Conservation (phyloP, 2,329 filamentous ascomycete genomes). For the Ophiostoma tasmaniense region DNA sequence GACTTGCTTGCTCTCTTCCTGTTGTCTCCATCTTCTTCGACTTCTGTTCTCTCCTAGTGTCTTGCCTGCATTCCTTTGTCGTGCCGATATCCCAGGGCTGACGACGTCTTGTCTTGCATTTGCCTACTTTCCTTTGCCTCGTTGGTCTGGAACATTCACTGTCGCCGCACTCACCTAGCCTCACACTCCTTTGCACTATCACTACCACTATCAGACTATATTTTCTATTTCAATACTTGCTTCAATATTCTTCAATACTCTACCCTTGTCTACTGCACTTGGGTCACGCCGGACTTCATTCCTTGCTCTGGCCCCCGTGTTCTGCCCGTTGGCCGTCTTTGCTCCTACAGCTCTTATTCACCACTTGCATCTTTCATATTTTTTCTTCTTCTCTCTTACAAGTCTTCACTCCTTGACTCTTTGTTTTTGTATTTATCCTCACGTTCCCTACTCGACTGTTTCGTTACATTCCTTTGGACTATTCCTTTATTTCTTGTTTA, state of each 20-base stretch:
- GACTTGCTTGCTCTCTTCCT: neutral
- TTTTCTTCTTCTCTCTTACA: neutral
- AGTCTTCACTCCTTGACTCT: neutral
- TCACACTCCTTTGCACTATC: slow-evolving; percentile 8
- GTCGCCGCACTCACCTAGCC: neutral
- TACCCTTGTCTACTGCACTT: neutral
- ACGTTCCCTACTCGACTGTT: slow-evolving; percentile 6
- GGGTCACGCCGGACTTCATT: slow-evolving; percentile 5
- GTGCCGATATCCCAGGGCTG: slow-evolving; percentile 6
- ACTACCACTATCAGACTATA: neutral
- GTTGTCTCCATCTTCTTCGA: neutral
- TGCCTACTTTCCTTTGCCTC: neutral
- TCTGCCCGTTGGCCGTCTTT: neutral
- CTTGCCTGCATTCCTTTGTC: slow-evolving; percentile 10
- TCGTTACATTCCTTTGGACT: neutral
- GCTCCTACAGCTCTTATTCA: neutral
- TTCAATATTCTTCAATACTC: neutral
- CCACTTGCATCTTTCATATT: neutral
- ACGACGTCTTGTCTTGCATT: slow-evolving; percentile 8
- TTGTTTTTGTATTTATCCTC: neutral
- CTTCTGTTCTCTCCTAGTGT: neutral
- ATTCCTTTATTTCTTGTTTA: neutral
- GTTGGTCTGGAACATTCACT: slow-evolving; percentile 7
- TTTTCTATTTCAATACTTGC: neutral
- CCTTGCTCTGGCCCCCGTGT: neutral